A percentile compares a stretch with the other conserved stretches of the same genome.
Evolutionary conservation across 345 rosid species (phyloP).

Genomic region (Boechera stricta): DNA sequence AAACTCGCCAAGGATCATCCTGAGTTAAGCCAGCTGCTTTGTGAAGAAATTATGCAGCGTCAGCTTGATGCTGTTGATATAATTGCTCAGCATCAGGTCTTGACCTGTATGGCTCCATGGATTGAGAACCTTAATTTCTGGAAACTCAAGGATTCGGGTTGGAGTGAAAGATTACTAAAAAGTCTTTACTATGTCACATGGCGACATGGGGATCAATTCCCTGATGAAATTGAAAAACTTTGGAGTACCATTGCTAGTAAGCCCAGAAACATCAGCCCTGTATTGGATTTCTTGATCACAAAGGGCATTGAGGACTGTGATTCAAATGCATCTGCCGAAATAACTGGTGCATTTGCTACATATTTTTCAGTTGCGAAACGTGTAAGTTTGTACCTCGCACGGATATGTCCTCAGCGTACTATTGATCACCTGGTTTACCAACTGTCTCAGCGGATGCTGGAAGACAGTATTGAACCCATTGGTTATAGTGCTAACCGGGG

Average conservation of each 20-base stretch:
- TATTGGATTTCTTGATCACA: constrained; percentile 92
- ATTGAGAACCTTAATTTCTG: constrained; percentile 98
- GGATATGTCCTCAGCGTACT: constrained; percentile 95
- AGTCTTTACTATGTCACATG: constrained; percentile 98
- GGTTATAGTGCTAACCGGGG: constrained; percentile 61
- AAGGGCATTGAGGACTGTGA: constrained; percentile 99
- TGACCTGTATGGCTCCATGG: constrained; percentile 99
- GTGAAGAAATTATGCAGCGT: constrained; percentile 99
- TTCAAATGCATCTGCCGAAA: constrained; percentile 98
- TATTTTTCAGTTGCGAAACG: constrained; percentile 99
- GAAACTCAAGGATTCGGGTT: constrained; percentile 98
- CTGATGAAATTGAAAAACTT: constrained; percentile 98
- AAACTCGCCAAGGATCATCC: constrained; percentile 99
- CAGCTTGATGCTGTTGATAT: constrained; percentile 99
- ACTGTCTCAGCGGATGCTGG: constrained; percentile 90
- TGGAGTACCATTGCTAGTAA: constrained; percentile 99
- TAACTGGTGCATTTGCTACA: constrained; percentile 99
- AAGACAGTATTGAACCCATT: constrained; percentile 84
- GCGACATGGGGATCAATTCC: constrained; percentile 99
- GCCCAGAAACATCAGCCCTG: constrained; percentile 93
- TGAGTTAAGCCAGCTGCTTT: constrained; percentile 91
- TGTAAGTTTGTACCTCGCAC: constrained; percentile 92
- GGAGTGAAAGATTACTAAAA: constrained; percentile 96
- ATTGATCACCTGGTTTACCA: constrained; percentile 98
- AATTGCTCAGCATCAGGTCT: constrained; percentile 98